phyloP scores from a whole-genome alignment of 768 basidiomycete species.

The Harrya chromipes region DNA sequence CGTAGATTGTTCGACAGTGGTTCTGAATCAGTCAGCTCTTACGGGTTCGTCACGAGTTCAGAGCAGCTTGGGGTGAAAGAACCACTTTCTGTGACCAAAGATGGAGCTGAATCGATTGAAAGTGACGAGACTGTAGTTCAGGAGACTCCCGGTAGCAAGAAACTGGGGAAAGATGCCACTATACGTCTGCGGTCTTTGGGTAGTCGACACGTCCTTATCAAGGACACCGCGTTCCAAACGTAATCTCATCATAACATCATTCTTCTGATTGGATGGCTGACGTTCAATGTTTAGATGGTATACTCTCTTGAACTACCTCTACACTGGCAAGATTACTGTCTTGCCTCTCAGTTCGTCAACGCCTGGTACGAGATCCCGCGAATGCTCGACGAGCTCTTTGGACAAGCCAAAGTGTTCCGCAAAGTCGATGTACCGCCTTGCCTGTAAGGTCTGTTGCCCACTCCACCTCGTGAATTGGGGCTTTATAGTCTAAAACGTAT shows the following conservation, averaged over 20 bases:
- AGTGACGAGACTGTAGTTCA: conserved; percentile 8
- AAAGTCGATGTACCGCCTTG: conserved; percentile 45
- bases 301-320: conserved; percentile 39
- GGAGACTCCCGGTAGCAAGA: neutral
- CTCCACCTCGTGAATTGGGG: neutral
- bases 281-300: conserved; percentile 30
- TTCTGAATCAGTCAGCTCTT: conserved; percentile 9
- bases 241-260: neutral
- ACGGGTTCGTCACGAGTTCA: conserved; percentile 15
- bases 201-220: conserved; percentile 26
- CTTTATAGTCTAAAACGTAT: neutral
- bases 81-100: neutral
- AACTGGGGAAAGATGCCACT: neutral
- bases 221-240: conserved; percentile 31
- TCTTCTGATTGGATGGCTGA: neutral
- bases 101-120: neutral
- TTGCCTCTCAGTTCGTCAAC: conserved; percentile 24
- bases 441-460: conserved; percentile 31
- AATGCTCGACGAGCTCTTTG: conserved; percentile 1
- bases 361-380: neutral
- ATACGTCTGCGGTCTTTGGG: conserved; percentile 12
- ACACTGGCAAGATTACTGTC: conserved; percentile 34
- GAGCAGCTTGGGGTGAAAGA: neutral
- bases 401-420: conserved; percentile 34
- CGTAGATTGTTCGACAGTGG: conserved; percentile 8